Base-by-base conservation (phyloP, 768 basidiomycete species). In the Russula sp. region DNA sequence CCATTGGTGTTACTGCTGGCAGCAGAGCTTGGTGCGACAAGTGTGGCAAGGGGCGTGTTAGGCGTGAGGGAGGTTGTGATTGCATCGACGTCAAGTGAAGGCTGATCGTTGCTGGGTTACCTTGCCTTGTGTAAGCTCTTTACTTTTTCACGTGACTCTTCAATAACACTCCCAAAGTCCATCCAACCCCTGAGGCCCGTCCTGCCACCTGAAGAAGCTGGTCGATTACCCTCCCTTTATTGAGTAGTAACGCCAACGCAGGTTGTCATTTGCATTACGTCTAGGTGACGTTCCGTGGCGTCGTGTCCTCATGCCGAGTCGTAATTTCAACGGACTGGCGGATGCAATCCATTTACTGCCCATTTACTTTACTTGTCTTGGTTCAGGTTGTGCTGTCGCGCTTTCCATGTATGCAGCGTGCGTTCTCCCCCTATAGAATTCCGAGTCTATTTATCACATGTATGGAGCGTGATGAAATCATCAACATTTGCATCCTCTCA, bases 81-180 rank as follows among this genome's bases (percentile, higher is more conserved):
- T 91, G 89, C 74, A 76, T 78, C 68, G 83, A 87, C 63, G 76
- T 86, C 75, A 87, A 87, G 78, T 89, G 81, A 76, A 67, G 52
- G 1, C 32, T 53, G 42, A 53, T 34, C 32, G 60, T 60, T 66
- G 57, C 52, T 30, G 30, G 50, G 36, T 48, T 57, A 40, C 34
- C 30, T 53, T 54, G 28, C 5, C 3, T 30, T 30, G 56, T 36
- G 28, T 59, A 54, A 50, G 48, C 54, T 28, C 11, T 5, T 30
- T 18, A 18, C 28, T 3, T 18, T 32, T 54, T 5, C 34, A 24
- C 16, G 34, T 32, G 38, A n/a, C 28, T 3, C 34, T 22, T 6
- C 9, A 22, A 18, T 53, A 28, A 60, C 14, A 18, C 26, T 10
- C 16, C 32, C 1, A 57, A 13, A 48, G 67, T 49, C 48, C 49